A percentile compares a stretch with the other conserved stretches of the same genome.
These are phyloP conservation scores for Orychophragmus violaceus DNA, from an alignment of 345 rosid genomes.

Conservation along the genomic window DNA sequence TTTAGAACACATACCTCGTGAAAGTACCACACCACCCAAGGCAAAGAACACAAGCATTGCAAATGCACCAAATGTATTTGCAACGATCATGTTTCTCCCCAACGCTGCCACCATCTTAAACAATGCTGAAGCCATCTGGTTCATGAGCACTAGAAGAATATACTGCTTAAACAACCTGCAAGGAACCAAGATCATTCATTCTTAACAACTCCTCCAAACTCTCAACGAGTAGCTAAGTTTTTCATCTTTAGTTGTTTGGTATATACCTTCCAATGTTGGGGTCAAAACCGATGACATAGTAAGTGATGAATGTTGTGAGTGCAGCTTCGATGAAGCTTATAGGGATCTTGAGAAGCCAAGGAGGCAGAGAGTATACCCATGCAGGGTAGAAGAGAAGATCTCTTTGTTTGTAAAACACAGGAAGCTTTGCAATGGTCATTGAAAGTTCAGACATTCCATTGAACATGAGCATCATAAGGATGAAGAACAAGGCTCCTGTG, in stretches of 20 bases:
- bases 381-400: conserved; percentile 69
- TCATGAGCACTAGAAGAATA: conserved; percentile 40
- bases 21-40: conserved; percentile 57
- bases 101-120: conserved; percentile 50
- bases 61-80: conserved; percentile 60
- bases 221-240: not conserved
- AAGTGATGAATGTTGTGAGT: conserved; percentile 53
- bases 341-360: conserved; percentile 81
- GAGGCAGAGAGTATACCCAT: conserved; percentile 72
- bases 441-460: conserved; percentile 69
- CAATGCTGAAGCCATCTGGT: conserved; percentile 62
- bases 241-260: not conserved
- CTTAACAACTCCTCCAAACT: conserved; percentile 1
- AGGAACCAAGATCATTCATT: not conserved
- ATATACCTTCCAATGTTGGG: conserved; percentile 60
- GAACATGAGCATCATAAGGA: conserved; percentile 46
- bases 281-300: conserved; percentile 73
- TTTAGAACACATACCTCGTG: conserved; percentile 36
- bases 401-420: conserved; percentile 82
- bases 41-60: conserved; percentile 44
- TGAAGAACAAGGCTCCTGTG: conserved; percentile 60
- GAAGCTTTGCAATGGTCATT: conserved; percentile 75
- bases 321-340: conserved; percentile 57
- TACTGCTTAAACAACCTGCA: conserved; percentile 65
- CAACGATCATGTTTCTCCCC: conserved; percentile 59